Conservation (phyloP, 768 basidiomycete species). For the Russula compacta region DNA sequence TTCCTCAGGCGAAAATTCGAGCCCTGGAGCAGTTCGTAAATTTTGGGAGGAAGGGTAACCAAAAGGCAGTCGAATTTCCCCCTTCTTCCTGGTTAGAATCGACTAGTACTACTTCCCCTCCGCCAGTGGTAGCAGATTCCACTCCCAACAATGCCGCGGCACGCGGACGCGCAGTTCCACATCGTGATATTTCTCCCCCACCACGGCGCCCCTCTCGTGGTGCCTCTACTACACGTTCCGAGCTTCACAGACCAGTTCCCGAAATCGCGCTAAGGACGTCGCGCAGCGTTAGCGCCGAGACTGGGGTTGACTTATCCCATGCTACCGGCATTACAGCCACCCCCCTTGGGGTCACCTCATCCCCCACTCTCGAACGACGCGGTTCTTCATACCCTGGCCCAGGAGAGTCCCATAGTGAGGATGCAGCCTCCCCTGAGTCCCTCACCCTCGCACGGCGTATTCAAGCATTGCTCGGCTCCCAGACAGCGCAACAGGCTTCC, state of each 20-base stretch:
- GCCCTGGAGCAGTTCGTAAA: conserved; percentile 17
- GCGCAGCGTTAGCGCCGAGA: not conserved
- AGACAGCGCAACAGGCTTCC: conserved; percentile 18
- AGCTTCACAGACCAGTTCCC: not conserved
- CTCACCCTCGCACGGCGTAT: conserved; percentile 42
- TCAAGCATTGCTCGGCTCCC: conserved; percentile 43
- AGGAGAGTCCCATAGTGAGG: not conserved
- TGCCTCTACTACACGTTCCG: not conserved
- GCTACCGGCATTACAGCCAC: not conserved
- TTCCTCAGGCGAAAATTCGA: conserved; percentile 13
- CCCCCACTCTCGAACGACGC: not conserved
- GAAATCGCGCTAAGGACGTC: not conserved
- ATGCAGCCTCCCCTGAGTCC: conserved; percentile 29
- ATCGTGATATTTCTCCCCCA: not conserved
- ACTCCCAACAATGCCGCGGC: not conserved
- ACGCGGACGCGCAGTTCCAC: not conserved
- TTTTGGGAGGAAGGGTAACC: conserved; percentile 17
- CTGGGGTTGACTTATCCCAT: not conserved
- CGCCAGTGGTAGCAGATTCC: not conserved
- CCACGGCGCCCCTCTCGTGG: not conserved
- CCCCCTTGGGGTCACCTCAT: not conserved
- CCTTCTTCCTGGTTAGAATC: conserved; percentile 18
- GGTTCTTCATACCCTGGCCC: not conserved
- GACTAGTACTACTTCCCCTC: not conserved
- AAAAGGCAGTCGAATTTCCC: conserved; percentile 10